Percentiles rank a stretch among this genome's conserved stretches.
phyloP scores from a whole-genome alignment of 495 filamentous ascomycete species.

The Chaetomium cochliodes region DNA sequence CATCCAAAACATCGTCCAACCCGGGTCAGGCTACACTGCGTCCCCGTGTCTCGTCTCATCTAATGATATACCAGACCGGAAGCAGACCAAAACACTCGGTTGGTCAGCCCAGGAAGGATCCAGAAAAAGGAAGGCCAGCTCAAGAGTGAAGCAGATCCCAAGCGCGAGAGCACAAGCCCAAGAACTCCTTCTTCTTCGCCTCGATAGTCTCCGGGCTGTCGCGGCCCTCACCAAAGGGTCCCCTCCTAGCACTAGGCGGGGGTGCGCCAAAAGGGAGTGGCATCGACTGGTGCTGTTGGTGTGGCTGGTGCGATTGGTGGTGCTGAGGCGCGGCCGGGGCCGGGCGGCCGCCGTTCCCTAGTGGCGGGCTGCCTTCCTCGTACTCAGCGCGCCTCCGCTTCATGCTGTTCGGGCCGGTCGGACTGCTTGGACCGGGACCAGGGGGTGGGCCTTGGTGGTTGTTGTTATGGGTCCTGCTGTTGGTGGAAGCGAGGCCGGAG shows the following conservation, averaged over 20 bases:
- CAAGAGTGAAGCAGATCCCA: constrained; percentile 98
- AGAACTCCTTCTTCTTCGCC: constrained; percentile 92
- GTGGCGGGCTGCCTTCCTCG: constrained; percentile 77
- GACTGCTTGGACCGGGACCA: neutral
- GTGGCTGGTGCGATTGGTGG: neutral
- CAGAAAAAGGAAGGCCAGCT: constrained; percentile 28
- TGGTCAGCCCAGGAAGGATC: neutral
- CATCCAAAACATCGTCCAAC: neutral
- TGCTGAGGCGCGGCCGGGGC: constrained; percentile 7
- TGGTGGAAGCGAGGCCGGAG: neutral
- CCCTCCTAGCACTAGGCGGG: constrained; percentile 45
- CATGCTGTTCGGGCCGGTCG: neutral
- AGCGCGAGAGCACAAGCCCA: constrained; percentile 78
- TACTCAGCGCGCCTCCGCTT: constrained; percentile 86
- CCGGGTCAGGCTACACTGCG: neutral
- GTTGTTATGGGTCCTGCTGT: constrained; percentile 9
- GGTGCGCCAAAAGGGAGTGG: neutral
- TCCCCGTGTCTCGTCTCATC: neutral
- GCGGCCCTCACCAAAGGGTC: constrained; percentile 72
- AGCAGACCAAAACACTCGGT: too few relatives aligned
- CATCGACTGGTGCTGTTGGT: neutral
- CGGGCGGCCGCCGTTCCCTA: constrained; percentile 56
- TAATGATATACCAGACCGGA: neutral
- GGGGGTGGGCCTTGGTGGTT: constrained; percentile 6
- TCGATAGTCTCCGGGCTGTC: constrained; percentile 81